Percentiles rank a stretch among this genome's conserved stretches.
Conservation (phyloP, 495 filamentous ascomycete species). For the Entonaema liquescens region DNA sequence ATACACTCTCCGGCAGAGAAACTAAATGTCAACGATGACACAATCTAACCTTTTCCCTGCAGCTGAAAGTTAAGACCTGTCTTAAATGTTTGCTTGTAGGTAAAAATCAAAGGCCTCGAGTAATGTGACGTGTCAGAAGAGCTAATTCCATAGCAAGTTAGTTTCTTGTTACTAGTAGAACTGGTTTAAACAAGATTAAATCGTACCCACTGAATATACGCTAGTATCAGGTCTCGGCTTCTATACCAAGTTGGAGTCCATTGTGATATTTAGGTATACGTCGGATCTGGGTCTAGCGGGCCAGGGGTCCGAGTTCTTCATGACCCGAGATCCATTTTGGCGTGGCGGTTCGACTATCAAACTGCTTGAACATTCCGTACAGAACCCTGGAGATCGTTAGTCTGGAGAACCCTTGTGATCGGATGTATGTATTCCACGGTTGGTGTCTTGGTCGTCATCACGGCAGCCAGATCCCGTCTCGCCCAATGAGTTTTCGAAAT, state of each 20-base stretch:
- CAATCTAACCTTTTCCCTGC: neutral
- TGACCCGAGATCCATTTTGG: neutral
- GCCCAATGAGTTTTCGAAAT: constrained; percentile 14
- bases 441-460: constrained; percentile 29
- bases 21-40: neutral
- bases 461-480: neutral
- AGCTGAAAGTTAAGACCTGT: constrained; percentile 30
- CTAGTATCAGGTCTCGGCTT: constrained; percentile 2
- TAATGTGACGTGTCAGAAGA: constrained; percentile 32
- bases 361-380: constrained; percentile 3
- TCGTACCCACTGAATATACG: neutral
- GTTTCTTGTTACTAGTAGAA: constrained; percentile 23
- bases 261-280: neutral
- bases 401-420: constrained; percentile 32
- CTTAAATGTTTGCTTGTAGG: constrained; percentile 15
- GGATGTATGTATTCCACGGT: neutral
- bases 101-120: neutral
- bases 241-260: neutral
- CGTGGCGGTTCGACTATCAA: neutral
- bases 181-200: neutral
- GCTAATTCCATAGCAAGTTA: neutral
- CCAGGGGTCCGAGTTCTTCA: neutral
- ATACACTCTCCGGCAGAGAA: constrained; percentile 1
- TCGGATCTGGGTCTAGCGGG: neutral
- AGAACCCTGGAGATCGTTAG: constrained; percentile 36